A percentile compares a stretch with the other conserved stretches of the same genome.
These are phyloP conservation scores for Pseudogymnoascus pannorum DNA, from an alignment of 2,329 filamentous ascomycete species.

Conservation along the genomic window DNA sequence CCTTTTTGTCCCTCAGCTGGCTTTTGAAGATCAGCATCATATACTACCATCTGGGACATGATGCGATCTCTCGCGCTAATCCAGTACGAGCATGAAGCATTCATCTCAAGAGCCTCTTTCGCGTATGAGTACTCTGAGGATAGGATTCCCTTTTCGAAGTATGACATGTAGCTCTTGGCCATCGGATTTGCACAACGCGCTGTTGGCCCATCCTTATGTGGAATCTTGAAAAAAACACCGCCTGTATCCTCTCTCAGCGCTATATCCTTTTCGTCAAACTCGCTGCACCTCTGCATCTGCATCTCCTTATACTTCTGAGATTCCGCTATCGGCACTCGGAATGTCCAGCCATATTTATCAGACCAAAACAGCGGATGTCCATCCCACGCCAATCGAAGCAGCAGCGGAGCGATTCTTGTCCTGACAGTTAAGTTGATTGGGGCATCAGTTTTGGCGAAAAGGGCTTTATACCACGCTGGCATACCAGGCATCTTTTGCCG, in stretches of 20 bases:
- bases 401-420: conserved; percentile 76
- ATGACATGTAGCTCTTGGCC: conserved; percentile 82
- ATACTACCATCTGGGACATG: conserved; percentile 91
- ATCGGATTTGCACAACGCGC: conserved; percentile 81
- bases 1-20: conserved; percentile 18
- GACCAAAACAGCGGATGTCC: conserved; percentile 88
- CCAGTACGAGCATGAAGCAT: conserved; percentile 98
- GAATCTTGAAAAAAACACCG: conserved; percentile 80
- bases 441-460: conserved; percentile 63
- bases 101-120: conserved; percentile 96
- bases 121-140: conserved; percentile 85
- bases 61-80: conserved; percentile 92
- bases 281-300: conserved; percentile 67
- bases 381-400: conserved; percentile 83
- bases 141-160: conserved; percentile 83
- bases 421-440: conserved; percentile 76
- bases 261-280: conserved; percentile 65
- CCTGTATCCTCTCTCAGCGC: conserved; percentile 57
- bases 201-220: conserved; percentile 87
- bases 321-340: conserved; percentile 61
- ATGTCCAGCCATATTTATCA: conserved; percentile 87
- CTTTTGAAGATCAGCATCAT: conserved; percentile 54
- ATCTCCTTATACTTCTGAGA: conserved; percentile 59
- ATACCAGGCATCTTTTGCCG: conserved; percentile 90
- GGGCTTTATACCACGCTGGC: conserved; percentile 92